phyloP scores from a whole-genome alignment of 257 asterid species.

The Anisodus acutangulus region DNA sequence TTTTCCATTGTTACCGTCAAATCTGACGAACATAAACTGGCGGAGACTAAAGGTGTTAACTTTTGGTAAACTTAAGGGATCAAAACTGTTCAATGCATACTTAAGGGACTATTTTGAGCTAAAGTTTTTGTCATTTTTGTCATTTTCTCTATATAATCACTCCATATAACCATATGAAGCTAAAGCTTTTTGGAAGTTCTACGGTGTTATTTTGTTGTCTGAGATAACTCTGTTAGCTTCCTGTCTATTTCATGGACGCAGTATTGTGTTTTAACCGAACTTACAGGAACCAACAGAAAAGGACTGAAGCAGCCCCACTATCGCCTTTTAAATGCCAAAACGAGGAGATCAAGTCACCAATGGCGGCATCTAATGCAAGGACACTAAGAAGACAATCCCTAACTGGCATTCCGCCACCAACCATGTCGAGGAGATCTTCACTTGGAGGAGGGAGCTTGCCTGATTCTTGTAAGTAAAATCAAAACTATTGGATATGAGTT shows the following conservation, averaged over 20 bases:
- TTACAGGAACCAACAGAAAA: constrained; percentile 69
- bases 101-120: no score
- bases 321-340: constrained; percentile 42
- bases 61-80: no score
- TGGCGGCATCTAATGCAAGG: constrained; percentile 49
- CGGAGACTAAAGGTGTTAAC: no score
- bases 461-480: constrained; percentile 51
- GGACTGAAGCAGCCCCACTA: constrained; percentile 36
- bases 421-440: constrained; percentile 66
- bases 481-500: no score
- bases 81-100: no score
- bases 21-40: no score
- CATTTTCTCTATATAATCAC: not conserved
- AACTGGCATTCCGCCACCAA: constrained; percentile 59
- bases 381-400: constrained; percentile 78
- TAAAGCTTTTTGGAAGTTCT: not conserved
- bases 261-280: not conserved
- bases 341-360: constrained; percentile 55
- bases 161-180: not conserved
- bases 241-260: not conserved
- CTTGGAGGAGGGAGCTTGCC: constrained; percentile 58
- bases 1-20: no score
- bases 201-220: not conserved
- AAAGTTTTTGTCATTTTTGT: no score
- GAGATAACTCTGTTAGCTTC: not conserved